Evolutionary conservation across 2,329 filamentous ascomycete genomes (phyloP).

Genomic region (Furcasterigmium sp.): DNA sequence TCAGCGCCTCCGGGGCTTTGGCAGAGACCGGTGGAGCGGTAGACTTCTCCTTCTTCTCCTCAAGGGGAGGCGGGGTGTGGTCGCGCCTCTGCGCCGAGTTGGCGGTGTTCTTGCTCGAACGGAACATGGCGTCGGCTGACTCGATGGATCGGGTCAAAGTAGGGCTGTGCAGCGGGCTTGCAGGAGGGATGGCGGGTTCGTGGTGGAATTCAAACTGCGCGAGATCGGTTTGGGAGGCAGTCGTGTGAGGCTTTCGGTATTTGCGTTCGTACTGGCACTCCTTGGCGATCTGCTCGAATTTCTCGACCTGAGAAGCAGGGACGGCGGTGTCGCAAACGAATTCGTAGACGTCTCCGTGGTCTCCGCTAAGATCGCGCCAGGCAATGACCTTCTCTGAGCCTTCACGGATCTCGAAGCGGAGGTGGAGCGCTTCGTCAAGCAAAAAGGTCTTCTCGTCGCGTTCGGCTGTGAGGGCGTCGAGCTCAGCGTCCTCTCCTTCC

Average conservation of each 20-base stretch:
- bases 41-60: slow-evolving; percentile 25
- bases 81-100: slow-evolving; percentile 41
- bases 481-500: slow-evolving; percentile 74
- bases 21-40: slow-evolving; percentile 47
- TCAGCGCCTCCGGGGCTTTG: slow-evolving; percentile 63
- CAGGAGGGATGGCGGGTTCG: slow-evolving; percentile 58
- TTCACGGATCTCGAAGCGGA: slow-evolving; percentile 77
- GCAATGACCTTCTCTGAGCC: slow-evolving; percentile 82
- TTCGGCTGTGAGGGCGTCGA: slow-evolving; percentile 69
- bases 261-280: slow-evolving; percentile 99
- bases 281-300: slow-evolving; percentile 76
- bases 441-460: slow-evolving; percentile 97
- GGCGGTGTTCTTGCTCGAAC: slow-evolving; percentile 28
- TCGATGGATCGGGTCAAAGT: slow-evolving; percentile 49
- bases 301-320: slow-evolving; percentile 63
- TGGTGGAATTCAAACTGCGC: slow-evolving; percentile 73
- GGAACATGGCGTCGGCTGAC: slow-evolving; percentile 51
- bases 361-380: slow-evolving; percentile 92
- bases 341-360: slow-evolving; percentile 92
- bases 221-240: slow-evolving; percentile 76
- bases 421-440: slow-evolving; percentile 85
- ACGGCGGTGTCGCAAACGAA: slow-evolving; percentile 85
- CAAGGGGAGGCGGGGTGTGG: slow-evolving; percentile 18
- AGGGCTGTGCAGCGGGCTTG: slow-evolving; percentile 58
- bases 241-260: slow-evolving; percentile 73